Percentiles rank a stretch among this genome's conserved stretches.
These are phyloP conservation scores for Tuber calosporum DNA, from an alignment of 495 filamentous ascomycete species.

Conservation along the genomic window DNA sequence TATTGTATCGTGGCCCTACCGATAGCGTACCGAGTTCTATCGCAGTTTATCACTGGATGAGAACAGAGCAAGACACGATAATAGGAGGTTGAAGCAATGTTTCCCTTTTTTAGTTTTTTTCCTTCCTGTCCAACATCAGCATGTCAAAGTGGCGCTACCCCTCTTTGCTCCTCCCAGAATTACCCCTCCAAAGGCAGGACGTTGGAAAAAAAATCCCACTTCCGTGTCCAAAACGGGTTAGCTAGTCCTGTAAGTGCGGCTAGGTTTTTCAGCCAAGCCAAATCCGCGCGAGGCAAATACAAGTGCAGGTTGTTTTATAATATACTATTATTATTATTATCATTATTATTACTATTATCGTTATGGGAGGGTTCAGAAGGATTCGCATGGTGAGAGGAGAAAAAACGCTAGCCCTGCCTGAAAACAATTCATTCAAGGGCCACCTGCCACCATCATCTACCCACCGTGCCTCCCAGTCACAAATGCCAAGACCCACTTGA, in stretches of 20 bases:
- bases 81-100: background rate
- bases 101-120: too few species aligned
- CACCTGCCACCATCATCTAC: too few species aligned
- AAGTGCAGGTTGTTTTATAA: background rate
- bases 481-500: constrained; percentile 35
- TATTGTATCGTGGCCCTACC: background rate
- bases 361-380: background rate
- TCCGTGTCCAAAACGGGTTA: background rate
- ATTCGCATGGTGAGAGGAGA: background rate
- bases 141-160: constrained; percentile 27
- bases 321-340: background rate
- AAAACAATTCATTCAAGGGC: background rate
- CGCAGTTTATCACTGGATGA: background rate
- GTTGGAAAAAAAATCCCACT: background rate
- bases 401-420: background rate
- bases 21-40: background rate
- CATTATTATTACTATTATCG: background rate
- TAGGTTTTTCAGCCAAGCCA: background rate
- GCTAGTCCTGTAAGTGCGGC: background rate
- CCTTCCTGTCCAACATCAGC: constrained; percentile 11
- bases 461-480: constrained; percentile 29
- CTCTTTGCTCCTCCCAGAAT: constrained; percentile 29
- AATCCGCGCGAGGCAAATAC: background rate
- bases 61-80: background rate
- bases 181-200: constrained; percentile 21